Evolutionary conservation across 2,329 filamentous ascomycete species (phyloP).

Genomic region (Fusarium cicatricum): DNA sequence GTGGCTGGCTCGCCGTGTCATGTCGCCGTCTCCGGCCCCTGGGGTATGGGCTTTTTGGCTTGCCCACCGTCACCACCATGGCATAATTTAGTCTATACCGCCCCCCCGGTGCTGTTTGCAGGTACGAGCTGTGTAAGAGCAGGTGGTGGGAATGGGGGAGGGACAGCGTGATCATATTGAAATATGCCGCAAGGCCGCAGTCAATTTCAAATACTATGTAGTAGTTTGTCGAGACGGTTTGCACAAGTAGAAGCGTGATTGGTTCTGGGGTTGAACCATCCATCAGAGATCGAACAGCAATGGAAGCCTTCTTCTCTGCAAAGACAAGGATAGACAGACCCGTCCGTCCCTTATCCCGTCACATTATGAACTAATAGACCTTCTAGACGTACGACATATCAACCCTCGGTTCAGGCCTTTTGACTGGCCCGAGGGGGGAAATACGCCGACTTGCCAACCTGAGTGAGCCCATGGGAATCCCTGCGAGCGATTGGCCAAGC

Average conservation of each 20-base stretch:
- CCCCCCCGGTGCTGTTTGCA: not conserved
- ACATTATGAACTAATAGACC: no score
- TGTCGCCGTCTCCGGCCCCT: conserved; percentile 24
- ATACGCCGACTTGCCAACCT: conserved; percentile 4
- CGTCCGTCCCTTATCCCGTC: no score
- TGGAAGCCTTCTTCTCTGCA: conserved; percentile 32
- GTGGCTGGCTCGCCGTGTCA: no score
- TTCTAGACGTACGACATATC: not conserved
- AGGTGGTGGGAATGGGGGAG: not conserved
- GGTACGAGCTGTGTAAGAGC: not conserved
- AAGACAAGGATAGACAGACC: no score
- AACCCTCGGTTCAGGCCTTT: not conserved
- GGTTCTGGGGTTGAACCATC: not conserved
- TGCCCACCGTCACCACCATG: conserved; percentile 35
- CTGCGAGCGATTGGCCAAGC: not conserved
- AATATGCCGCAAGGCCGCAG: no score
- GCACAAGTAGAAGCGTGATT: conserved; percentile 5
- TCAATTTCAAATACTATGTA: no score
- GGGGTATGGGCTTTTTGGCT: conserved; percentile 25
- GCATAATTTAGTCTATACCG: conserved; percentile 24
- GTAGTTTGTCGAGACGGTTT: no score
- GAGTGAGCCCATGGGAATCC: not conserved
- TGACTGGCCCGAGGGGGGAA: not conserved
- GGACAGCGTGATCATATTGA: not conserved
- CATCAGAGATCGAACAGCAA: conserved; percentile 30